phyloP scores from a whole-genome alignment of 257 asterid genomes.

The Ligustrum vulgare region DNA sequence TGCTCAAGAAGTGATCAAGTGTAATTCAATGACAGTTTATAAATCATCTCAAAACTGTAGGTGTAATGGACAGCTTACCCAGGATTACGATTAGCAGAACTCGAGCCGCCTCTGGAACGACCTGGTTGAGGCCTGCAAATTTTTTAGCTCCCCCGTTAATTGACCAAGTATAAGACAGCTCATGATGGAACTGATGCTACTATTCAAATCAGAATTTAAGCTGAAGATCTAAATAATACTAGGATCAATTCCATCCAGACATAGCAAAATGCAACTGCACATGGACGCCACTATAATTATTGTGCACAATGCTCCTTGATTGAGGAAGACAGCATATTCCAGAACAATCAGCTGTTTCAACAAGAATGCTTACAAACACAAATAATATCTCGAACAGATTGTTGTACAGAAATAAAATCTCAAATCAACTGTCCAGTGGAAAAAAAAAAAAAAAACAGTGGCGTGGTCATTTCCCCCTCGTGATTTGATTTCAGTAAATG shows the following conservation, averaged over 20 bases:
- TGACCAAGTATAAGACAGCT: not conserved
- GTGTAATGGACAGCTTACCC: conserved; percentile 42
- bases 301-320: not conserved
- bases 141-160: not conserved
- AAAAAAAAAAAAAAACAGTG: too few relatives aligned
- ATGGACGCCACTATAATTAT: not conserved
- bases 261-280: not conserved
- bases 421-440: too few relatives aligned
- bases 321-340: not conserved
- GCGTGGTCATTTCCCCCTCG: too few relatives aligned
- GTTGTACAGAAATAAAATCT: too few relatives aligned
- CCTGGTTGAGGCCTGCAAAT: conserved; percentile 55
- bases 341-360: not conserved
- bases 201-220: not conserved
- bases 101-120: conserved; percentile 51
- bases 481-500: too few relatives aligned
- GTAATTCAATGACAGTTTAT: not conserved
- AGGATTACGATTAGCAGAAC: conserved; percentile 39
- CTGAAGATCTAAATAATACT: not conserved
- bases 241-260: not conserved
- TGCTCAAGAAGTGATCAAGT: not conserved
- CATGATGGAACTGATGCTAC: not conserved
- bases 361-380: not conserved
- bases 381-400: not conserved
- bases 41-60: not conserved